Evolutionary conservation across 176 grass and related monocot species (phyloP).

Genomic region (Cymbopogon citratus): DNA sequence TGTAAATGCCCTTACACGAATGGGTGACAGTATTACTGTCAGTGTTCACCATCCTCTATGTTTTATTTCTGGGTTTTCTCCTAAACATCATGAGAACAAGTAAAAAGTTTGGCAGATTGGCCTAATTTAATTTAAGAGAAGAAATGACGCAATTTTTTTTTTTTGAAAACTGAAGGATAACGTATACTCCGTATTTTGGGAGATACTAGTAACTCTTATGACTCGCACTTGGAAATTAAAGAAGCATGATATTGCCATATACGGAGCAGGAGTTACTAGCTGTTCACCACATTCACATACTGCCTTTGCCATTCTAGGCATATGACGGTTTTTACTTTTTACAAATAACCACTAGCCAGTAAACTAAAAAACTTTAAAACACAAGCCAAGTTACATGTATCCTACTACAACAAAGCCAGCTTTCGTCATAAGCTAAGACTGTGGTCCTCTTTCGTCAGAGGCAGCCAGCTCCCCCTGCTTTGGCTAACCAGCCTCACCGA

Average conservation of each 20-base stretch:
- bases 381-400: not conserved
- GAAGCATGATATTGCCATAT: too few relatives aligned
- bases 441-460: not conserved
- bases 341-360: not conserved
- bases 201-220: too few relatives aligned
- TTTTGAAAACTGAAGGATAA: not conserved
- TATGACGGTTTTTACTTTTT: not conserved
- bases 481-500: conserved; percentile 29
- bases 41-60: not conserved
- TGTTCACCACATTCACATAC: not conserved
- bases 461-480: not conserved
- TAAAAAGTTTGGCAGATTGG: too few relatives aligned
- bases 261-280: not conserved
- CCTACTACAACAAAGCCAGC: not conserved
- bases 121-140: not conserved
- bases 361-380: not conserved
- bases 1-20: too few relatives aligned
- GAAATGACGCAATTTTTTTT: not conserved
- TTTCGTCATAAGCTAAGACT: not conserved
- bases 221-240: too few relatives aligned
- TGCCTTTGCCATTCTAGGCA: not conserved
- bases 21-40: too few relatives aligned
- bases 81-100: not conserved
- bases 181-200: not conserved
- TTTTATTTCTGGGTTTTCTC: not conserved